Evolutionary conservation across 164 flowering plant species (phyloP).

Genomic region (Stephania cephalantha): DNA sequence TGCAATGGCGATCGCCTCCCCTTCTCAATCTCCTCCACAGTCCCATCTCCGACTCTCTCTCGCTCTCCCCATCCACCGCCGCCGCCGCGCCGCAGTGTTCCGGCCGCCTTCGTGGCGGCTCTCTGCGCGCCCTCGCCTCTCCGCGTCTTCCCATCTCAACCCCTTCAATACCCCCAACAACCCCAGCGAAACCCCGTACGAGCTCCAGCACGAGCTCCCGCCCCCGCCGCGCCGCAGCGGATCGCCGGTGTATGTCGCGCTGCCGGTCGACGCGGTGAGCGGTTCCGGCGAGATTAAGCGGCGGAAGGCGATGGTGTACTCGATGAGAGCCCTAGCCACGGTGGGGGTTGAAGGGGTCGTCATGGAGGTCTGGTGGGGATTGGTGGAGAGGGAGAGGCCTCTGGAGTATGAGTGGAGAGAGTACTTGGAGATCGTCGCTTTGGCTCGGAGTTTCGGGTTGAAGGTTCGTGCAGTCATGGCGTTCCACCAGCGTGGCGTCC

Average conservation of each 20-base stretch:
- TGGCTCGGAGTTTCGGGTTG: conserved; percentile 41
- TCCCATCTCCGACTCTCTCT: conserved; percentile 8
- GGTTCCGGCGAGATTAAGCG: conserved; percentile 23
- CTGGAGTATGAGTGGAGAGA: conserved; percentile 51
- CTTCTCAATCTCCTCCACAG: conserved; percentile 12
- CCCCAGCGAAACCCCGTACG: conserved; percentile 32
- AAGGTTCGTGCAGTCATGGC: conserved; percentile 66
- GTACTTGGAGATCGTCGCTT: conserved; percentile 42
- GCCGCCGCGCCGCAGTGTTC: not conserved
- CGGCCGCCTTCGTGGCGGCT: conserved; percentile 6
- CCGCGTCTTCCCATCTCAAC: conserved; percentile 27
- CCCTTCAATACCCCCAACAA: conserved; percentile 27
- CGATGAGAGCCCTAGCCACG: conserved; percentile 37
- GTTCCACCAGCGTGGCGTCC: conserved; percentile 56
- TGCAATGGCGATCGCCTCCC: conserved; percentile 5
- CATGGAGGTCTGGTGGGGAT: conserved; percentile 79
- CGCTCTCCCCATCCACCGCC: not conserved
- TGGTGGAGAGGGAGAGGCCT: conserved; percentile 59
- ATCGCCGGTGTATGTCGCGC: conserved; percentile 47
- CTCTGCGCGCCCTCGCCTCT: conserved; percentile 14
- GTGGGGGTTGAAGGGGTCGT: conserved; percentile 71
- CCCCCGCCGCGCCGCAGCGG: conserved; percentile 22
- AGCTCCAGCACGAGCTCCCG: conserved; percentile 29
- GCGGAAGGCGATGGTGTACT: conserved; percentile 32
- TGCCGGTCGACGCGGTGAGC: conserved; percentile 38